Conservation (phyloP, 176 grass and related monocot genomes). For the Carex pumila region DNA sequence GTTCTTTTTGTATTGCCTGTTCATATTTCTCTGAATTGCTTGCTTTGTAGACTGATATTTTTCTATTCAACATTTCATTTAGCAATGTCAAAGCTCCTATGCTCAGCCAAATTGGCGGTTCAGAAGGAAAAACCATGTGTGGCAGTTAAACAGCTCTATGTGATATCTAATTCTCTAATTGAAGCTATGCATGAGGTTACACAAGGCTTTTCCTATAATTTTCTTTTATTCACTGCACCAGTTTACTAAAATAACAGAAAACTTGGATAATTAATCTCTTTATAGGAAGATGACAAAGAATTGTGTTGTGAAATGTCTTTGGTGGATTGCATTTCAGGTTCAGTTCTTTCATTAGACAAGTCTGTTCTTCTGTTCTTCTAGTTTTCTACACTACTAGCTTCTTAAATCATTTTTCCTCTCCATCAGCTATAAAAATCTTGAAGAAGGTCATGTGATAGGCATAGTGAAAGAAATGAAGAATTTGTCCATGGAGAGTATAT, state of each 20-base stretch:
- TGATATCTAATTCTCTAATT: conserved; percentile 56
- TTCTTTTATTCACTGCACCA: neutral
- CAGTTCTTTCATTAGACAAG: conserved; percentile 9
- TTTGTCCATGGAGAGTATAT: neutral
- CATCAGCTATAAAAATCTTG: neutral
- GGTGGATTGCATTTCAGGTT: conserved; percentile 58
- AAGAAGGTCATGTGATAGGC: neutral
- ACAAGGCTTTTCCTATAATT: conserved; percentile 6
- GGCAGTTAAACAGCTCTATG: conserved; percentile 49
- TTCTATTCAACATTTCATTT: neutral
- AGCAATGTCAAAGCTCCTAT: conserved; percentile 80
- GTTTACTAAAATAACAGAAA: conserved; percentile 5
- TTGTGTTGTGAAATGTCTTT: conserved; percentile 59
- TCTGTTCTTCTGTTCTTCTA: neutral
- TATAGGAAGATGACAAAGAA: conserved; percentile 72
- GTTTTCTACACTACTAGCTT: neutral
- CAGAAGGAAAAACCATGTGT: conserved; percentile 61
- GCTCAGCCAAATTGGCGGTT: conserved; percentile 59
- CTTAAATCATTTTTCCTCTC: neutral
- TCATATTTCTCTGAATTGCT: neutral
- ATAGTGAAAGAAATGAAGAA: too few relatives aligned
- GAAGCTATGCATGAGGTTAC: conserved; percentile 69
- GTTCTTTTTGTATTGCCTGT: neutral
- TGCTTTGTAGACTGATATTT: neutral
- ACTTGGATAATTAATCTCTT: conserved; percentile 21